A percentile compares a stretch with the other conserved stretches of the same genome.
Conservation (phyloP, 495 filamentous ascomycete genomes). For the Podospora australis region DNA sequence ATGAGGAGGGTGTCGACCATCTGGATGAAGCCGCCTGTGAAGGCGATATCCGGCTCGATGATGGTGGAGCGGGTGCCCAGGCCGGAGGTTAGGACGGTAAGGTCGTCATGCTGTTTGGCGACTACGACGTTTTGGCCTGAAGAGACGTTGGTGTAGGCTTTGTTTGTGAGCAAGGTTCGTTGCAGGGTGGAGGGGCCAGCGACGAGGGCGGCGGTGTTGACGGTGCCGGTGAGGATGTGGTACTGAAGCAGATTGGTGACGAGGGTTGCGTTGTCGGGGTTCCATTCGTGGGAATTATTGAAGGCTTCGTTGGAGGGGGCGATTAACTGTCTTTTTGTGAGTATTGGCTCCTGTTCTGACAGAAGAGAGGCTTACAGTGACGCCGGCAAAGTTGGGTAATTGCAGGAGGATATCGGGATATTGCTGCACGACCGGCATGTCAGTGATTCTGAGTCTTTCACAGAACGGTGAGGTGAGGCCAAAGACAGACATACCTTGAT, state of each 20-base stretch:
- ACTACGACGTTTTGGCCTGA: constrained; percentile 30
- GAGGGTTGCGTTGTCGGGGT: constrained; percentile 22
- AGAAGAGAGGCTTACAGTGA: constrained; percentile 24
- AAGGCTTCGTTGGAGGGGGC: constrained; percentile 57
- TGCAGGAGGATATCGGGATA: constrained; percentile 31
- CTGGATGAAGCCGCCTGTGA: constrained; percentile 56
- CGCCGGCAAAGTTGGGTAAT: constrained; percentile 25
- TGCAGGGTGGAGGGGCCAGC: constrained; percentile 42
- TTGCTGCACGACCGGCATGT: no score
- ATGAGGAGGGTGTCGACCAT: constrained; percentile 52
- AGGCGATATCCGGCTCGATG: constrained; percentile 44
- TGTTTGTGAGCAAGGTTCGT: constrained; percentile 46
- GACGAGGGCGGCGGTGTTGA: constrained; percentile 32
- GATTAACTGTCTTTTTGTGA: constrained; percentile 32
- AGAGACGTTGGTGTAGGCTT: constrained; percentile 37
- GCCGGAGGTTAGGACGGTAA: constrained; percentile 17
- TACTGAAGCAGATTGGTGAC: constrained; percentile 49
- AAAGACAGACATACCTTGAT: constrained; percentile 23
- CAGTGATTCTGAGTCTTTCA: no score
- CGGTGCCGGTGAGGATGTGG: constrained; percentile 54
- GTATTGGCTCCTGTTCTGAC: not conserved
- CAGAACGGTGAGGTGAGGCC: not conserved
- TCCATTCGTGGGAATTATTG: constrained; percentile 27
- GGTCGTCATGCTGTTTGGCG: constrained; percentile 17
- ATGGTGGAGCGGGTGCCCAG: constrained; percentile 25